phyloP scores from a whole-genome alignment of 2,329 filamentous ascomycete genomes.

The Fusarium chaquense region DNA sequence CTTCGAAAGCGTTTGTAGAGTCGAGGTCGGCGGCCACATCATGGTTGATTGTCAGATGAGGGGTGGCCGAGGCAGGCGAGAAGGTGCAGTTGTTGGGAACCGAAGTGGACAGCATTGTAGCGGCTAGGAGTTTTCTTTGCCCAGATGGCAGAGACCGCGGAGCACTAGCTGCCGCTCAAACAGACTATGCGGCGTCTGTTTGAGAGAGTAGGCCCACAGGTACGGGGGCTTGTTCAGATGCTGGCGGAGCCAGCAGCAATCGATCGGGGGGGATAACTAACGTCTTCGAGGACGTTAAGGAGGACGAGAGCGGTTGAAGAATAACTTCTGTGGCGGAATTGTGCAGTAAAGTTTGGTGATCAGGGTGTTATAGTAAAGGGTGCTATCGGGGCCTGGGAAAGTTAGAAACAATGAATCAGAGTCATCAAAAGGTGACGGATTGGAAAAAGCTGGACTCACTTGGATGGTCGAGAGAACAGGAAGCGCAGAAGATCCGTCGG shows the following conservation, averaged over 20 bases:
- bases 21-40: slow-evolving; percentile 93
- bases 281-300: slow-evolving; percentile 88
- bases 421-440: neutral
- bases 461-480: slow-evolving; percentile 88
- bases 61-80: slow-evolving; percentile 84
- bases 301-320: slow-evolving; percentile 84
- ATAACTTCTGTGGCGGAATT: slow-evolving; percentile 88
- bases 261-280: slow-evolving; percentile 57
- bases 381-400: slow-evolving; percentile 70
- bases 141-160: slow-evolving; percentile 71
- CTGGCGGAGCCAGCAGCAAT: slow-evolving; percentile 92
- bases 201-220: slow-evolving; percentile 98
- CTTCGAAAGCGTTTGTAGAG: slow-evolving; percentile 96
- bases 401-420: neutral
- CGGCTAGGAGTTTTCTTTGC: slow-evolving; percentile 47
- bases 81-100: slow-evolving; percentile 85
- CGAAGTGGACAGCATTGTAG: slow-evolving; percentile 80
- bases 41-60: slow-evolving; percentile 95
- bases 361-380: slow-evolving; percentile 49
- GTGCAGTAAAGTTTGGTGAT: slow-evolving; percentile 68
- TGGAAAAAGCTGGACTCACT: slow-evolving; percentile 68
- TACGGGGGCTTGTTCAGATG: slow-evolving; percentile 69
- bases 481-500: slow-evolving; percentile 90
- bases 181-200: slow-evolving; percentile 93
- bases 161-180: slow-evolving; percentile 98